A percentile compares a stretch with the other conserved stretches of the same genome.
phyloP scores from a whole-genome alignment of 805 yeast genomes.

The Priceomyces carsonii region DNA sequence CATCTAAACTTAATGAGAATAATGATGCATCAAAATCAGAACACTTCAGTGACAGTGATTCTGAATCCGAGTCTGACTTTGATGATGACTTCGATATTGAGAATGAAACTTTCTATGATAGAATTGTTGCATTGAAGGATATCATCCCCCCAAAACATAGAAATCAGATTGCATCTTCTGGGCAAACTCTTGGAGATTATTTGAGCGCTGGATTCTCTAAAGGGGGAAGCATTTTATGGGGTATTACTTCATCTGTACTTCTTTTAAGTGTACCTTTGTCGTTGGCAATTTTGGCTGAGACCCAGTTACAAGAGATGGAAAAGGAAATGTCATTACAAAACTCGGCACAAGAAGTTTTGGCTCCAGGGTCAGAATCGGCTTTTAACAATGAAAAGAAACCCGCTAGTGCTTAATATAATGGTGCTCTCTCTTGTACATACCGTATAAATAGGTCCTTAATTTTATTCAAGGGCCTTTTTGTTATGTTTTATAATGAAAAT shows the following conservation, averaged over 20 bases:
- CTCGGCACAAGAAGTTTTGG: constrained; percentile 72
- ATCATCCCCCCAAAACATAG: constrained; percentile 89
- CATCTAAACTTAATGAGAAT: constrained; percentile 34
- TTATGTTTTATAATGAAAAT: constrained; percentile 14
- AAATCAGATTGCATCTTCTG: constrained; percentile 40
- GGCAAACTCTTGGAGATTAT: constrained; percentile 21
- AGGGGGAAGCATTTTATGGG: constrained; percentile 82
- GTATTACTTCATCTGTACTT: constrained; percentile 76
- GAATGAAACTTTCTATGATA: constrained; percentile 81
- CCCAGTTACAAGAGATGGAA: constrained; percentile 92
- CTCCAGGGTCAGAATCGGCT: constrained; percentile 62
- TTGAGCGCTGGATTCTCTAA: constrained; percentile 51
- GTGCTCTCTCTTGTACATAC: constrained; percentile 11
- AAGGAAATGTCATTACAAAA: constrained; percentile 83
- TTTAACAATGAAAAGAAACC: constrained; percentile 16
- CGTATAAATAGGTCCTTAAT: too few relatives aligned
- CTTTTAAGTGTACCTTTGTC: constrained; percentile 92
- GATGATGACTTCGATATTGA: constrained; percentile 75
- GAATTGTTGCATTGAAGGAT: constrained; percentile 89
- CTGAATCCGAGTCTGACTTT: constrained; percentile 48
- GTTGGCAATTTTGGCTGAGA: constrained; percentile 85
- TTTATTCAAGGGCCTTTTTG: neutral
- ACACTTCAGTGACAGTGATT: constrained; percentile 29
- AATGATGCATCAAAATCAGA: constrained; percentile 23
- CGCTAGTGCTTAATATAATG: constrained; percentile 19